Conservation (phyloP, 257 asterid species). For the Gardenia jasminoides region DNA sequence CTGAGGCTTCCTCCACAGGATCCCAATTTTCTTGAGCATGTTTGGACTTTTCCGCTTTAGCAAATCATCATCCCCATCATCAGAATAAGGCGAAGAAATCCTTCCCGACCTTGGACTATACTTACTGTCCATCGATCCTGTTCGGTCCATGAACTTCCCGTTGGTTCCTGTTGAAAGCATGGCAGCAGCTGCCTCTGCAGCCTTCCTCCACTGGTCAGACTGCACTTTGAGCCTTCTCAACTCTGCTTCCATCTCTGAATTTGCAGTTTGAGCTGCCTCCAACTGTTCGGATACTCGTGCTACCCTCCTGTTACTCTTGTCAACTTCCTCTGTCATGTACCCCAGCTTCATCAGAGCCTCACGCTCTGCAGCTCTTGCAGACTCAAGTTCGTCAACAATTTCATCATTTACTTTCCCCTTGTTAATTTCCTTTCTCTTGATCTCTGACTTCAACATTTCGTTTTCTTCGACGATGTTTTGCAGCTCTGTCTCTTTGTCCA, state of each 20-base stretch:
- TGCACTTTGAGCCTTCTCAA: slow-evolving; percentile 78
- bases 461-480: slow-evolving; percentile 46
- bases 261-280: slow-evolving; percentile 65
- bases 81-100: slow-evolving; percentile 56
- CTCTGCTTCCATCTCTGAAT: slow-evolving; percentile 77
- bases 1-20: slow-evolving; percentile 85
- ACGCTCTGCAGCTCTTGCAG: slow-evolving; percentile 55
- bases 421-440: slow-evolving; percentile 27
- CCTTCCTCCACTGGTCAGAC: slow-evolving; percentile 98
- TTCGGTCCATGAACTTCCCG: slow-evolving; percentile 66
- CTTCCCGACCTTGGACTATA: slow-evolving; percentile 55
- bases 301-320: slow-evolving; percentile 51
- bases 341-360: slow-evolving; percentile 59
- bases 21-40: slow-evolving; percentile 72
- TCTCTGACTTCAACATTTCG: slow-evolving; percentile 46
- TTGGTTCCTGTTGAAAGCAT: slow-evolving; percentile 76
- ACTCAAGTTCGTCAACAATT: slow-evolving; percentile 35
- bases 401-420: slow-evolving; percentile 27
- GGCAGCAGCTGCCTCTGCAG: slow-evolving; percentile 92
- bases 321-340: slow-evolving; percentile 59
- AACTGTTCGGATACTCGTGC: slow-evolving; percentile 58
- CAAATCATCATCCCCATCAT: slow-evolving; percentile 66
- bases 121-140: slow-evolving; percentile 72
- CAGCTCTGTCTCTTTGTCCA: slow-evolving; percentile 52
- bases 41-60: slow-evolving; percentile 80